Conservation (phyloP, 176 grass and related monocot species). For the Saccharum spontaneum region DNA sequence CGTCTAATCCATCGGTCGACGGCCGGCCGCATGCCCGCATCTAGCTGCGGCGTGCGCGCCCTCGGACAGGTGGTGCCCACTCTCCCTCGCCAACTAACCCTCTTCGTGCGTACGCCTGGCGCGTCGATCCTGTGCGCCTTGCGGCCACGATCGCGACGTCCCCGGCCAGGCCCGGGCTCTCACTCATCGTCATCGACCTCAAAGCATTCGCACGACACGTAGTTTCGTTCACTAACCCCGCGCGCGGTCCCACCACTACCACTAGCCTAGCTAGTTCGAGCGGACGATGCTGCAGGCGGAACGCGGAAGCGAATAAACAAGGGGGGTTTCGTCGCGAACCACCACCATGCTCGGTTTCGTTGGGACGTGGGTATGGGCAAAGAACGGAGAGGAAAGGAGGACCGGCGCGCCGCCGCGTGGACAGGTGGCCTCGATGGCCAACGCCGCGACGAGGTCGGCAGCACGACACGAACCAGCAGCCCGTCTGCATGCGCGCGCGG, state of each 20-base stretch:
- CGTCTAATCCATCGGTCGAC: neutral
- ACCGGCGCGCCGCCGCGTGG: neutral
- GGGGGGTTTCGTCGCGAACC: conserved; percentile 1
- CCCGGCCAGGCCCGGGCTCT: too few species aligned
- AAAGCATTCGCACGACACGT: neutral
- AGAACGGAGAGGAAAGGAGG: neutral
- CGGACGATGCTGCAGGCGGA: neutral
- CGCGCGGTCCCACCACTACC: neutral
- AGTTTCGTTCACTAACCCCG: neutral
- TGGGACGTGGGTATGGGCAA: conserved; percentile 1
- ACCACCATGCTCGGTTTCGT: neutral
- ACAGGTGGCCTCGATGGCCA: neutral
- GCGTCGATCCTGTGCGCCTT: neutral
- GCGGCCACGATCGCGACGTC: neutral
- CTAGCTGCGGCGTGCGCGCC: neutral
- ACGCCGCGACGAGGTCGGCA: too few species aligned
- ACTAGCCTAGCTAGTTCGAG: neutral
- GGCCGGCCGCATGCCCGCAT: neutral
- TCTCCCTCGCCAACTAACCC: neutral
- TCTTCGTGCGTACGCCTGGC: neutral
- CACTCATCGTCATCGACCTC: neutral
- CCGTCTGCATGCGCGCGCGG: neutral
- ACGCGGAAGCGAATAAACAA: neutral
- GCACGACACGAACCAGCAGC: neutral
- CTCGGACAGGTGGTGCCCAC: neutral